These are phyloP conservation scores for Rugonectria rugulosa DNA, from an alignment of 2,329 filamentous ascomycete species.

Conservation along the genomic window DNA sequence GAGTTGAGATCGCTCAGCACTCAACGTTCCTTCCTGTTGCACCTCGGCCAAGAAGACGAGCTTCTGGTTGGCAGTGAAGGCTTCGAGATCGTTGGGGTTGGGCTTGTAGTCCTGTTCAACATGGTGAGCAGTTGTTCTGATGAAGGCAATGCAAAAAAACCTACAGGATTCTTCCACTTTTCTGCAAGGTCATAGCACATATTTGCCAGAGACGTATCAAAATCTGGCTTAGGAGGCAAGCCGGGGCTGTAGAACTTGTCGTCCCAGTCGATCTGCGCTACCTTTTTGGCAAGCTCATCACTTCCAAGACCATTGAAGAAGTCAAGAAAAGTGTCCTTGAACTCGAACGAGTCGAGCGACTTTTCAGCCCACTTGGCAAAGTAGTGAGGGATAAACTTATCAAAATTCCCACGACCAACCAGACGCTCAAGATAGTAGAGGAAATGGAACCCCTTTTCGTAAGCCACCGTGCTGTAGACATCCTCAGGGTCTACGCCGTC, in stretches of 20 bases:
- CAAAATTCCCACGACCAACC: constrained; percentile 85
- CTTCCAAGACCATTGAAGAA: constrained; percentile 79
- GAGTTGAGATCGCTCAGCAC: constrained; percentile 68
- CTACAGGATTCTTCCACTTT: constrained; percentile 75
- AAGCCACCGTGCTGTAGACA: constrained; percentile 90
- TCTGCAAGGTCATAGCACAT: constrained; percentile 82
- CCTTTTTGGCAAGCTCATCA: constrained; percentile 66
- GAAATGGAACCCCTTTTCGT: constrained; percentile 97
- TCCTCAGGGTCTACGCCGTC: constrained; percentile 95
- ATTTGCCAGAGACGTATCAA: constrained; percentile 88
- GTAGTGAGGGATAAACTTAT: constrained; percentile 95
- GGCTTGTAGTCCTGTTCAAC: constrained; percentile 66
- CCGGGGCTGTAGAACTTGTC: constrained; percentile 88
- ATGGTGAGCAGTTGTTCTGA: constrained; percentile 36
- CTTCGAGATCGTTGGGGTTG: constrained; percentile 70
- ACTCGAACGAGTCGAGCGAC: constrained; percentile 92
- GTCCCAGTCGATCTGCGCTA: constrained; percentile 86
- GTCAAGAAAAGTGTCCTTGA: constrained; percentile 84
- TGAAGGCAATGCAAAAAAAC: constrained; percentile 36
- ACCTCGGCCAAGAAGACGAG: constrained; percentile 89
- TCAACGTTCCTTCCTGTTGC: constrained; percentile 70
- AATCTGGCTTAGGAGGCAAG: constrained; percentile 86
- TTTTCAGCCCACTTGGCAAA: constrained; percentile 85
- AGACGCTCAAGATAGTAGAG: constrained; percentile 89
- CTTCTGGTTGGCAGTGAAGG: constrained; percentile 85